These are phyloP conservation scores for Amaranthus cruentus DNA, from an alignment of 148 eudicot genomes.

Conservation along the genomic window DNA sequence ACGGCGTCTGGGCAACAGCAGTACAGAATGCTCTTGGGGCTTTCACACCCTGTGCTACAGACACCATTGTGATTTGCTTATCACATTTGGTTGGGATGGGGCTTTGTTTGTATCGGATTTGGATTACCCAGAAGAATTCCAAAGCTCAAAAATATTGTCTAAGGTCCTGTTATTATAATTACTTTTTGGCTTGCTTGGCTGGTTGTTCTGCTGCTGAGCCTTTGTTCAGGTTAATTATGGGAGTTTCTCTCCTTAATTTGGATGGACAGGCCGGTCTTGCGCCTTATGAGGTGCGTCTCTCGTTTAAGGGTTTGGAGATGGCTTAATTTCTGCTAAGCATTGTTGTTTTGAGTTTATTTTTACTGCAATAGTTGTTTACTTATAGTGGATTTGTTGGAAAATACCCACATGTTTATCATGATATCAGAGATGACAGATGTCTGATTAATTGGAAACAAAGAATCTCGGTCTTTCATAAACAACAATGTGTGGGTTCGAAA, in stretches of 20 bases:
- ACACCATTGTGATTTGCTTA: constrained; percentile 53
- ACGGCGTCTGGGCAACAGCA: constrained; percentile 74
- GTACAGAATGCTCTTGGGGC: constrained; percentile 84
- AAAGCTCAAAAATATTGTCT: constrained; percentile 52
- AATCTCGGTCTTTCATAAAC: too few relatives aligned
- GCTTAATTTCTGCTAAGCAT: constrained; percentile 25
- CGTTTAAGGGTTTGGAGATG: constrained; percentile 10
- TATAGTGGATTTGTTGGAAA: too few relatives aligned
- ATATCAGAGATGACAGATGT: too few relatives aligned
- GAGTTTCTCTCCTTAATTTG: constrained; percentile 67
- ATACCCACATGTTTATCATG: too few relatives aligned
- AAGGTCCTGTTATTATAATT: constrained; percentile 74
- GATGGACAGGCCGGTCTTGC: constrained; percentile 73
- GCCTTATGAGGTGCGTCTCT: constrained; percentile 69
- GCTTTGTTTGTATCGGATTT: constrained; percentile 65
- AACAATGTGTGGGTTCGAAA: too few relatives aligned
- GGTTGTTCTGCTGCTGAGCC: constrained; percentile 75
- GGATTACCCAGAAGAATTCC: constrained; percentile 56
- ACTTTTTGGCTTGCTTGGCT: constrained; percentile 65
- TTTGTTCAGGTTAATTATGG: constrained; percentile 75
- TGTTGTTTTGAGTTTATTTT: background rate
- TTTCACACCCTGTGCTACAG: constrained; percentile 85
- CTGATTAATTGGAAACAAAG: too few relatives aligned
- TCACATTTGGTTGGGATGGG: constrained; percentile 64
- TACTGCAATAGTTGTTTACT: too few relatives aligned